Base-by-base conservation (phyloP, 2,329 filamentous ascomycete genomes). In the Dichotomopilus funicola region DNA sequence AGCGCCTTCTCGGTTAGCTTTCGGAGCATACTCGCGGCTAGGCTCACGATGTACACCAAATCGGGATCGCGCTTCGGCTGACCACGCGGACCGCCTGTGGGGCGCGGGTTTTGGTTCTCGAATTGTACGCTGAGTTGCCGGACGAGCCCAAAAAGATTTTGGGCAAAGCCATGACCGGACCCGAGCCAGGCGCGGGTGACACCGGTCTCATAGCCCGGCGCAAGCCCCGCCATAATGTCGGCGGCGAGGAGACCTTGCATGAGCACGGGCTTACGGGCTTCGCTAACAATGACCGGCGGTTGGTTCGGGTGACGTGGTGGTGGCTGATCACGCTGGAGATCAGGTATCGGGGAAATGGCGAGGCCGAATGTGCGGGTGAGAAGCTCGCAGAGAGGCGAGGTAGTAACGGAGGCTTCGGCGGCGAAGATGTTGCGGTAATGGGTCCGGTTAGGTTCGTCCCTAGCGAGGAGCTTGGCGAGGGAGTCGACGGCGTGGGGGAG, bases 171-270 rank as follows among this genome's bases (percentile, higher is more conserved):
- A 63, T 95, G 91, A 43, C 87, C 83, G 3, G 88, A 90, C 41
- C 86, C 83, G 6, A 97, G 79, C 91, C 94, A 97, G 0, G 81
- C 77, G 54, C 83, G 82, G 4, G 91, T 87, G 6, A 96, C 73
- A 4, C 82, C 80, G 12, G 79, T 80, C 61, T 95, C 90, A 19
- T 45, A 61, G 0, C 64, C 65, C 1, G 82, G 82, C 0, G 79
- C 79, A 10, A 96, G 76, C 8, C 85, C 85, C 0, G 90, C 84
- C 3, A 97, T 74, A 51, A 97, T 95, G 63, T 97, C 91, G 0
- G 90, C 91, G 1, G 91, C 88, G 5, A 97, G 78, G 64, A 97
- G 82, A 1, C 91, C 91, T 72, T 99, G 94, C 80, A 95, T 94
- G 9, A 99, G 74, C 65, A 90, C 86, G 0, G 94, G 87, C 70